phyloP scores from a whole-genome alignment of 805 yeast genomes.

The Starmera dryadoides region DNA sequence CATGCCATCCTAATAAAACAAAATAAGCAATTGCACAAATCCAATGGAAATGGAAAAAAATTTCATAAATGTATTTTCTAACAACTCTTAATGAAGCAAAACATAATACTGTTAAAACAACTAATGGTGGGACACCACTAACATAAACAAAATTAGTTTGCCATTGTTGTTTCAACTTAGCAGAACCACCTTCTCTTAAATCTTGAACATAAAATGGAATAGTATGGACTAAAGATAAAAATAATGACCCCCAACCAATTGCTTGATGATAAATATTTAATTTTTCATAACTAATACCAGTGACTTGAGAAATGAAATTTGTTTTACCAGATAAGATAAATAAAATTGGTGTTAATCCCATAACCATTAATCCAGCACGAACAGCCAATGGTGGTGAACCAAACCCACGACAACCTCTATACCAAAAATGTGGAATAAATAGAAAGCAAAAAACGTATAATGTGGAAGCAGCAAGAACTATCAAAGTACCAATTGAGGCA shows the following conservation, averaged over 20 bases:
- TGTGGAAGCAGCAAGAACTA: constrained; percentile 24
- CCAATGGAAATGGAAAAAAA: constrained; percentile 49
- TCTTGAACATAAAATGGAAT: constrained; percentile 42
- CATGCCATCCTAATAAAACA: constrained; percentile 40
- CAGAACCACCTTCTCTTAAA: constrained; percentile 40
- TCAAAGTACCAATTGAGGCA: constrained; percentile 27
- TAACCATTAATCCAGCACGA: constrained; percentile 43
- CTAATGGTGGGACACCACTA: constrained; percentile 43
- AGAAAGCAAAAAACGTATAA: constrained; percentile 26
- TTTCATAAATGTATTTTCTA: constrained; percentile 36
- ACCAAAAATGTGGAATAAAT: constrained; percentile 42
- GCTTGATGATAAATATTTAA: constrained; percentile 42
- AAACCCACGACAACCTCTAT: constrained; percentile 44
- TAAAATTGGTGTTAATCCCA: constrained; percentile 43
- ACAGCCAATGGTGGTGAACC: constrained; percentile 56
- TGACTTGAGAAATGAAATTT: constrained; percentile 38
- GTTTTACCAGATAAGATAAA: constrained; percentile 45
- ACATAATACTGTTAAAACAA: constrained; percentile 36
- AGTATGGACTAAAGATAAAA: constrained; percentile 41
- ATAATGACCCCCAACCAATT: constrained; percentile 31
- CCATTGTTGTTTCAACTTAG: constrained; percentile 17
- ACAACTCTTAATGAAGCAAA: constrained; percentile 32
- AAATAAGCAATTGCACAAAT: constrained; percentile 39
- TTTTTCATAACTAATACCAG: constrained; percentile 52
- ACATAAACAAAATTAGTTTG: constrained; percentile 16